Evolutionary conservation across 768 basidiomycete genomes (phyloP), one percentile per base, ranked within the genome.

Genomic region (Lyophyllum semitale): DNA sequence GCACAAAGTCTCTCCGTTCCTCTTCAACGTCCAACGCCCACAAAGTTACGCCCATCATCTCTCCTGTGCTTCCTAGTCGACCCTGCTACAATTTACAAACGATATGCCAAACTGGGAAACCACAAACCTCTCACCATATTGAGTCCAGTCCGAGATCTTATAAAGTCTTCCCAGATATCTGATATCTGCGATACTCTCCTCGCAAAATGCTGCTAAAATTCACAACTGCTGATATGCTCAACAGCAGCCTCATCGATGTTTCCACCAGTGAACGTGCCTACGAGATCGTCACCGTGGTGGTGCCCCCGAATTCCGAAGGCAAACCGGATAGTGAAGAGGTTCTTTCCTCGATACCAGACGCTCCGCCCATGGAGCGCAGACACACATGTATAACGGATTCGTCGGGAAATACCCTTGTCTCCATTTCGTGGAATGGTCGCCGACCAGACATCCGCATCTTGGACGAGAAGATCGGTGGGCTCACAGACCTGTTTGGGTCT

Each of bases 401-500:
- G 11, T 64, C 68, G 2, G 82, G 81, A 15, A 59, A 58, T 22
- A 53, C 71, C 23, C 70, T 82, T 5, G 82, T 77, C 13, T 75
- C 78, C 42, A 78, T 86, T 15, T 61, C 62, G 20, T 86, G 84
- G 84, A 76, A 71, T 18, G 82, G 82, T 7, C 73, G 79, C 41
- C 75, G 76, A 15, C 84, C 84, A 13, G 69, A 80, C 48, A 78
- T 86, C 43, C 72, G 65, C 22, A 79, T 86, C 45, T 71, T 74
- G 35, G 77, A 77, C 33, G 81, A 84, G 63, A 75, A 75, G 44
- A 63, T 82, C n/a, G 77, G 83, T 11, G 73, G 73, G 26, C 72
- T 83, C 33, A 77, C 76, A 35, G 77, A 78, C n/a, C 74, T 86
- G 23, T 86, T 86, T 68, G 84, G 83, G 9, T 74, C 81, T 12